Conservation (phyloP, 768 basidiomycete species). For the Auricularia sp. region DNA sequence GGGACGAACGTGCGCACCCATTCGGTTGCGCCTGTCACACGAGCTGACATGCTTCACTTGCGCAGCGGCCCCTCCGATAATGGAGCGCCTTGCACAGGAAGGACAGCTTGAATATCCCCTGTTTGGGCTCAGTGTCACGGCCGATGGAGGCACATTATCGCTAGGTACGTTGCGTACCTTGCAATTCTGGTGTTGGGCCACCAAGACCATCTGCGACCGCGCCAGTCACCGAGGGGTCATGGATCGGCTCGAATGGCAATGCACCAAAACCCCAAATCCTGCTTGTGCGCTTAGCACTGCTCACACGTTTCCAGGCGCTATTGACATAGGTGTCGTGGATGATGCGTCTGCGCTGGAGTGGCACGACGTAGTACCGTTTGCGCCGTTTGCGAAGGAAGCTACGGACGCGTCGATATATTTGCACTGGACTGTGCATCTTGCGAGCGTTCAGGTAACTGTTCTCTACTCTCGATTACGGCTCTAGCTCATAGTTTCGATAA, state of each 20-base stretch:
- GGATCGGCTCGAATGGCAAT: no score
- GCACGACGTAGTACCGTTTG: conserved; percentile 67
- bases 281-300: no score
- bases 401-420: conserved; percentile 56
- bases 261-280: no score
- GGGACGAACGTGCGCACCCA: conserved; percentile 35
- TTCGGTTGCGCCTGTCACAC: background rate
- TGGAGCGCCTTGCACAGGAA: conserved; percentile 48
- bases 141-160: conserved; percentile 54
- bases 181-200: no score
- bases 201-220: no score
- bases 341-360: conserved; percentile 53
- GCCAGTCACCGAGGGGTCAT: no score
- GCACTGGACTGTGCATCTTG: conserved; percentile 61
- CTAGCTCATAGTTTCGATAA: conserved; percentile 13
- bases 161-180: conserved; percentile 23
- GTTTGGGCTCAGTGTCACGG: conserved; percentile 59
- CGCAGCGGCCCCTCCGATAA: conserved; percentile 61
- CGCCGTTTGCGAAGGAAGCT: conserved; percentile 40
- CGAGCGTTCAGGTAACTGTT: conserved; percentile 37
- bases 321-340: conserved; percentile 58
- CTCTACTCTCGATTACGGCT: no score
- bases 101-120: conserved; percentile 64
- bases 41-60: background rate
- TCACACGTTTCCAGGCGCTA: conserved; percentile 31